These are phyloP conservation scores for Malus orientalis DNA, from an alignment of 306 rosid species.

Conservation along the genomic window DNA sequence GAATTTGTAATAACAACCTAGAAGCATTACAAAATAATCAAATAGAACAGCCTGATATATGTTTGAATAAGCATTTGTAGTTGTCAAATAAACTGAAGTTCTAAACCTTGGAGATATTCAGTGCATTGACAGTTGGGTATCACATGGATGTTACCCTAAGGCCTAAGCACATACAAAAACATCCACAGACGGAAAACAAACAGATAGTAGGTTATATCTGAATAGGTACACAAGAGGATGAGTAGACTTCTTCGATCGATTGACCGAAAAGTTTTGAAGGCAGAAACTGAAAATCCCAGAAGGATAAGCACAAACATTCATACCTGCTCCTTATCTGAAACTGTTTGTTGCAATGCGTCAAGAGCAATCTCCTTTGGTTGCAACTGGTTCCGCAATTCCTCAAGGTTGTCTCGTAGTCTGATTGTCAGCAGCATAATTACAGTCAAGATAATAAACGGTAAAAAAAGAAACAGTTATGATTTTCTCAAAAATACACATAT, in stretches of 20 bases:
- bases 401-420: slow-evolving; percentile 91
- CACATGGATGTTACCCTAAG: slow-evolving; percentile 3
- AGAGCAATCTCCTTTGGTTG: slow-evolving; percentile 87
- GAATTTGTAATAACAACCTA: not conserved
- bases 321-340: slow-evolving; percentile 92
- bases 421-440: slow-evolving; percentile 15
- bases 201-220: not conserved
- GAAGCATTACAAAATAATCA: not conserved
- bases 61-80: not conserved
- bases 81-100: not conserved
- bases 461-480: slow-evolving; percentile 2
- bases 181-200: slow-evolving; percentile 13
- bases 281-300: not conserved
- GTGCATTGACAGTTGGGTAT: not conserved
- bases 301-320: slow-evolving; percentile 15
- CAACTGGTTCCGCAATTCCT: slow-evolving; percentile 70
- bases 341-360: slow-evolving; percentile 70
- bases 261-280: not conserved
- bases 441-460: slow-evolving; percentile 1
- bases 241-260: not conserved
- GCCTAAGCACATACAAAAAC: slow-evolving; percentile 12
- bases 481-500: slow-evolving; percentile 9
- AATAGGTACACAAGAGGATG: too few relatives aligned
- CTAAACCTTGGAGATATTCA: not conserved
- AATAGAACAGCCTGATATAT: not conserved